A percentile compares a stretch with the other conserved stretches of the same genome.
These are phyloP conservation scores for Coemansia sp. DNA, from an alignment of 192 early-diverging fungal species.

Conservation along the genomic window DNA sequence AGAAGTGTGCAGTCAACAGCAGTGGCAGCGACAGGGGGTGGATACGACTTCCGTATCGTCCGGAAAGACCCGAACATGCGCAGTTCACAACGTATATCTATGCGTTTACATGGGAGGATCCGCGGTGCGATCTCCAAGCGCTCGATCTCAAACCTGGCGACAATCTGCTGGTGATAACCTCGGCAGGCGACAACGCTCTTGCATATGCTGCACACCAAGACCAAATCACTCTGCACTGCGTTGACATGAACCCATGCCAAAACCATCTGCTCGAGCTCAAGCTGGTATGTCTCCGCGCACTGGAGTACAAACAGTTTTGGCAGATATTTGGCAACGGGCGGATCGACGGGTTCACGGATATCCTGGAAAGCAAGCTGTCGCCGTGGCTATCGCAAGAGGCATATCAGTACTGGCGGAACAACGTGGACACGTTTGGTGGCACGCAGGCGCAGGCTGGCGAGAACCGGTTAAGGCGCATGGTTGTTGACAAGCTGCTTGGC, in stretches of 20 bases:
- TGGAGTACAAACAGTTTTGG: conserved; percentile 73
- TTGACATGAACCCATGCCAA: conserved; percentile 92
- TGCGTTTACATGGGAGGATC: conserved; percentile 88
- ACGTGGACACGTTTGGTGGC: conserved; percentile 31
- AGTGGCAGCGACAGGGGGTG: conserved; percentile 6
- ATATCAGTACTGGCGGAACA: conserved; percentile 78
- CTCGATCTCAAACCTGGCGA: conserved; percentile 68
- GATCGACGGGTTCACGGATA: conserved; percentile 59
- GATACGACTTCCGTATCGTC: conserved; percentile 58
- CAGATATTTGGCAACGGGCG: conserved; percentile 75
- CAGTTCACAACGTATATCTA: conserved; percentile 85
- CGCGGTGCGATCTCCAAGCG: conserved; percentile 68
- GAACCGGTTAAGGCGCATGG: neutral
- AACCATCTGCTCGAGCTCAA: conserved; percentile 89
- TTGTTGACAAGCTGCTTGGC: conserved; percentile 10
- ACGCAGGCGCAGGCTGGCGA: neutral
- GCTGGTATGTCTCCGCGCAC: conserved; percentile 63
- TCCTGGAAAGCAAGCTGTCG: conserved; percentile 69
- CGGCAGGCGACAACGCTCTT: conserved; percentile 78
- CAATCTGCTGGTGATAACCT: conserved; percentile 76
- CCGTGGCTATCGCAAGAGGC: conserved; percentile 69
- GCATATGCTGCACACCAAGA: conserved; percentile 74
- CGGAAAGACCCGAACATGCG: conserved; percentile 56
- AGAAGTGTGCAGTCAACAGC: neutral
- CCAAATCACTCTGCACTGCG: conserved; percentile 70